Conservation (phyloP, 2,329 filamentous ascomycete genomes). For the Xylaria sp. region DNA sequence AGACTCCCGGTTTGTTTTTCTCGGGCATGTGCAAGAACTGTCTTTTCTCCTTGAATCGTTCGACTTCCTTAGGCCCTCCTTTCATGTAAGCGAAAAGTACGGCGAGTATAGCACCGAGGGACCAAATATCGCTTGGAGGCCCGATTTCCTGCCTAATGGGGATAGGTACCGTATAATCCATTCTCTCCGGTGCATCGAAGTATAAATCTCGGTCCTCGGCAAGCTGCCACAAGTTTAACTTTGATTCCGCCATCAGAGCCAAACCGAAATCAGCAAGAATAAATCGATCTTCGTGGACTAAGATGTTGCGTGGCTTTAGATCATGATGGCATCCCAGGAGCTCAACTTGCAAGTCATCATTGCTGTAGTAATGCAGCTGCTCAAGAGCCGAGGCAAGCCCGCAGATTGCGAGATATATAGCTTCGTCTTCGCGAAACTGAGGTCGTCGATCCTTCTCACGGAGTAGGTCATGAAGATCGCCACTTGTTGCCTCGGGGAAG, state of each 20-base stretch:
- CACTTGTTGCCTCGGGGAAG: background rate
- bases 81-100: background rate
- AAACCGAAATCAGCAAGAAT: conserved; percentile 1
- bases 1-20: background rate
- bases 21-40: background rate
- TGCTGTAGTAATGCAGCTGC: background rate
- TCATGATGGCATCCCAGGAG: background rate
- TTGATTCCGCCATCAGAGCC: background rate
- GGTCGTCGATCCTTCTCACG: background rate
- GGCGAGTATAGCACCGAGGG: background rate
- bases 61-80: background rate
- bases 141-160: background rate
- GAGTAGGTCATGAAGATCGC: background rate
- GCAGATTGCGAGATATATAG: background rate
- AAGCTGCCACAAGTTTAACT: background rate
- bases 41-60: background rate
- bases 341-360: conserved; percentile 2
- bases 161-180: background rate
- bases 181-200: background rate
- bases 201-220: background rate
- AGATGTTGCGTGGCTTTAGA: background rate
- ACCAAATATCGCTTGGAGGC: background rate
- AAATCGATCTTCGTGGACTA: background rate
- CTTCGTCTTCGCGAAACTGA: background rate
- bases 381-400: background rate